Conservation (phyloP, 2,329 filamentous ascomycete species). For the Microcera coccophila region DNA sequence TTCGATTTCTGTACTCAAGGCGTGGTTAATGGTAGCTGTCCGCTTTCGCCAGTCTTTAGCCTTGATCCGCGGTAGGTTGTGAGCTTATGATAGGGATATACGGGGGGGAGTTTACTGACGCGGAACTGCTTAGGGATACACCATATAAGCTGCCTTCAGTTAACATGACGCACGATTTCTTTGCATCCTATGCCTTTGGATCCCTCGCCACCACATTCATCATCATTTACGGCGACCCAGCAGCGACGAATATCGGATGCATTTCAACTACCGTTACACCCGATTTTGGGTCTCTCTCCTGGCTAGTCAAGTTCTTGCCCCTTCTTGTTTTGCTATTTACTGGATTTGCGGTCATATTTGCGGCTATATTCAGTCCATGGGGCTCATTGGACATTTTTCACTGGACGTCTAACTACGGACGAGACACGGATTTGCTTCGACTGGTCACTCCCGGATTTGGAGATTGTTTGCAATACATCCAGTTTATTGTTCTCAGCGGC, state of each 20-base stretch:
- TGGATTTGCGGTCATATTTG: constrained; percentile 75
- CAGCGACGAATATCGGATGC: constrained; percentile 67
- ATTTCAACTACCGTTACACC: constrained; percentile 81
- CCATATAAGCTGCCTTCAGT: constrained; percentile 63
- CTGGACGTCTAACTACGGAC: constrained; percentile 97
- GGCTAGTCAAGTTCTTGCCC: constrained; percentile 71
- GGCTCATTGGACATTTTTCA: constrained; percentile 85
- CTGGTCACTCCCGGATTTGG: constrained; percentile 94
- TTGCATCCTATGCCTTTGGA: constrained; percentile 79
- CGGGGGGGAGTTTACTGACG: constrained; percentile 6
- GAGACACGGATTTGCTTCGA: constrained; percentile 85
- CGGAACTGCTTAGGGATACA: constrained; percentile 27
- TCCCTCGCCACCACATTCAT: constrained; percentile 72
- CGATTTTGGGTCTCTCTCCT: constrained; percentile 67
- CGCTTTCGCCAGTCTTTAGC: constrained; percentile 69
- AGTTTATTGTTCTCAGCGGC: constrained; percentile 87
- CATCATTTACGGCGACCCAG: constrained; percentile 69
- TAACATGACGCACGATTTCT: constrained; percentile 68
- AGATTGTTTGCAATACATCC: constrained; percentile 94
- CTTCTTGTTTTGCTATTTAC: constrained; percentile 74
- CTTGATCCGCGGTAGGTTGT: constrained; percentile 36
- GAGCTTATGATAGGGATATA: neutral
- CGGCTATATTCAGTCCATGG: constrained; percentile 89
- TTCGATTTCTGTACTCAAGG: constrained; percentile 63
- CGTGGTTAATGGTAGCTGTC: constrained; percentile 63